Conservation (phyloP, 2,329 filamentous ascomycete species). For the Apiospora hydei region DNA sequence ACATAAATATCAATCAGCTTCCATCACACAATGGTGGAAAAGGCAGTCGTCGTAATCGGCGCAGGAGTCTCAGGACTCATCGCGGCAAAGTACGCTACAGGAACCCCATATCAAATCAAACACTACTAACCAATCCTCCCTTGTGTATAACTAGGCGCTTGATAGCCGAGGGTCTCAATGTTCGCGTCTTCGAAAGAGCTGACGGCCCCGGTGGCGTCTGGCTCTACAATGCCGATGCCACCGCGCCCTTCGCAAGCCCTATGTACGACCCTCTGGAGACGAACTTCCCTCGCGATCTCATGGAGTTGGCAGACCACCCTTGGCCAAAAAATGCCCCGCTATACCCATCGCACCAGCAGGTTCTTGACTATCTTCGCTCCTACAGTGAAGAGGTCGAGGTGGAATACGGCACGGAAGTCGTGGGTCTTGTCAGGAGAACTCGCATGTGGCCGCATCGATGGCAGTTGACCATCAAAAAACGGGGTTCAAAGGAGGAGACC, state of each 20-base stretch:
- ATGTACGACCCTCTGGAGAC: conserved; percentile 22
- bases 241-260: conserved; percentile 1
- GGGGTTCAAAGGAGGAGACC: background rate
- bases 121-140: background rate
- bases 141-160: conserved; percentile 6
- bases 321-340: background rate
- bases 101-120: no score
- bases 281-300: conserved; percentile 16
- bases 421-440: background rate
- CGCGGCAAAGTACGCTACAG: conserved; percentile 15
- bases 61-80: conserved; percentile 23
- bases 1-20: background rate
- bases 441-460: background rate
- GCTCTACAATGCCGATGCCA: background rate
- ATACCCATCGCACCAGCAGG: conserved; percentile 5
- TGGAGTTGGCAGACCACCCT: conserved; percentile 22
- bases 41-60: conserved; percentile 22
- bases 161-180: conserved; percentile 18
- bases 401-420: background rate
- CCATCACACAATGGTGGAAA: background rate
- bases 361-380: background rate
- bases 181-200: conserved; percentile 25
- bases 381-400: background rate
- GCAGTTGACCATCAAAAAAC: background rate
- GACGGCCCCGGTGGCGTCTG: conserved; percentile 18